Evolutionary conservation across 1,284 basidiomycete genomes (phyloP).

Genomic region (Abortiporus biennis): DNA sequence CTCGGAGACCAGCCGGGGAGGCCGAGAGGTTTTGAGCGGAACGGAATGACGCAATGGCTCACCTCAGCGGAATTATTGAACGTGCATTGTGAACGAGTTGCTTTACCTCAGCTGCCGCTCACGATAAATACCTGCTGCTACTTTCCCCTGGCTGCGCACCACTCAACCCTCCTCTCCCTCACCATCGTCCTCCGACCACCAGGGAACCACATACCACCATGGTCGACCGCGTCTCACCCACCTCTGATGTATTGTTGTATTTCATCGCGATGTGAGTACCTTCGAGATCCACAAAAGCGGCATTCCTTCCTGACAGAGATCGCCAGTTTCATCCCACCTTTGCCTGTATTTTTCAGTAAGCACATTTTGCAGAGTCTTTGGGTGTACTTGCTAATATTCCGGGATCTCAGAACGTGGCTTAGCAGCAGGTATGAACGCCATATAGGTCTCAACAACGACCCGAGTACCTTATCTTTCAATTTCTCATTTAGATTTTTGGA

Average conservation of each 20-base stretch:
- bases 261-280: slow-evolving; percentile 41
- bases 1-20: no score
- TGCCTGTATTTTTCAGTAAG: slow-evolving; percentile 46
- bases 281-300: neutral
- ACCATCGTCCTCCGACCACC: no score
- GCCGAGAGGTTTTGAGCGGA: no score
- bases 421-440: slow-evolving; percentile 35
- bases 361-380: neutral
- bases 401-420: neutral
- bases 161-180: no score
- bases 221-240: slow-evolving; percentile 26
- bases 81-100: no score
- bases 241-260: slow-evolving; percentile 36
- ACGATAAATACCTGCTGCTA: no score
- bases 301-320: slow-evolving; percentile 3
- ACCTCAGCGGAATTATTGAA: no score
- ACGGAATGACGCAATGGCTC: no score
- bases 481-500: slow-evolving; percentile 39
- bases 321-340: slow-evolving; percentile 42
- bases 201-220: no score
- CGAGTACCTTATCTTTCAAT: neutral
- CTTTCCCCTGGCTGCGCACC: no score
- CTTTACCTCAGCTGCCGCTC: no score
- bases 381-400: neutral
- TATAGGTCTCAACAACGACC: slow-evolving; percentile 20